Conservation (phyloP, 2,329 filamentous ascomycete species). For the Xylaria sp. region DNA sequence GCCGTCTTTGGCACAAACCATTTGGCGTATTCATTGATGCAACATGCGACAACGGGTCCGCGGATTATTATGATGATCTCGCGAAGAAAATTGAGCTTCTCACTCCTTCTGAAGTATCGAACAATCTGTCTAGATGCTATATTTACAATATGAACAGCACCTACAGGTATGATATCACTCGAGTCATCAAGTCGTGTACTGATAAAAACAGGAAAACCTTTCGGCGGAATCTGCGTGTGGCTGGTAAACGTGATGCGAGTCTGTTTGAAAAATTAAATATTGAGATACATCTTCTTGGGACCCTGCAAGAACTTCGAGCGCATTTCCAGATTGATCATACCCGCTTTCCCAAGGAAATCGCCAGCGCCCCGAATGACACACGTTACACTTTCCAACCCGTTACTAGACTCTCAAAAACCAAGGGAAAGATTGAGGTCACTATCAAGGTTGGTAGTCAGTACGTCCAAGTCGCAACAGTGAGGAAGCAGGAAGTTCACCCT, state of each 20-base stretch:
- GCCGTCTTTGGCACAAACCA: constrained; percentile 74
- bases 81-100: constrained; percentile 72
- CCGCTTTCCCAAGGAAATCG: constrained; percentile 75
- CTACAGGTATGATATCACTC: constrained; percentile 60
- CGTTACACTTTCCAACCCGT: constrained; percentile 73
- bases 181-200: constrained; percentile 23
- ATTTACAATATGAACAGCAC: constrained; percentile 80
- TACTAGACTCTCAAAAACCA: constrained; percentile 72
- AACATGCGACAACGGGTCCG: constrained; percentile 75
- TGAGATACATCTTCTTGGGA: constrained; percentile 73
- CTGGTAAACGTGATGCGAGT: constrained; percentile 68
- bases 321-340: constrained; percentile 75
- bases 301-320: constrained; percentile 70
- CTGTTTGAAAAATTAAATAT: constrained; percentile 72
- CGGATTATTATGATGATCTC: constrained; percentile 72
- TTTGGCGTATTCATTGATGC: constrained; percentile 76
- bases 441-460: constrained; percentile 77
- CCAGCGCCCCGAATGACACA: constrained; percentile 73
- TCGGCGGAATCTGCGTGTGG: constrained; percentile 69
- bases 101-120: constrained; percentile 69
- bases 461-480: constrained; percentile 74
- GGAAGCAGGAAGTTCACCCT: constrained; percentile 74
- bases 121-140: constrained; percentile 70
- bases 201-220: constrained; percentile 66
- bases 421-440: constrained; percentile 74